Base-by-base conservation (phyloP, 2,329 filamentous ascomycete species). In the Thielaviopsis ethacetica region DNA sequence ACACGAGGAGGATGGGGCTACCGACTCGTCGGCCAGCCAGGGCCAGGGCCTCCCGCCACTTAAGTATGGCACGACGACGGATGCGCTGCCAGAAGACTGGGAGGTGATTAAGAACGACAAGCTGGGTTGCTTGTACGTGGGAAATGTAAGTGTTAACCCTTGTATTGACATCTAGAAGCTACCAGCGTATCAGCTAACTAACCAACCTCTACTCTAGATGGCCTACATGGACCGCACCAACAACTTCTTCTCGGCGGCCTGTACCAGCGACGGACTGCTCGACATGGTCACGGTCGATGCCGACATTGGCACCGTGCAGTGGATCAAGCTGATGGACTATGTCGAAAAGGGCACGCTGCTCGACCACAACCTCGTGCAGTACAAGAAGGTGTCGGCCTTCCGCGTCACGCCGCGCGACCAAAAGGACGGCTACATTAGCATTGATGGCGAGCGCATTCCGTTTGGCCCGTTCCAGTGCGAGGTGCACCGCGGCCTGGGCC, bases 391-490 rank as follows among this genome's bases (percentile, higher is more conserved):
- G 3, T 78, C 80, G n/a, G 93, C 85, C 0, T 96, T 93, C 68
- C 80, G 93, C 50, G 84, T 98, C 63, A 84, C 84, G 3, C 93
- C 93, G 0, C 82, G 81, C 57, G 73, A 85, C 62, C 78, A 84
- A 65, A 74, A 80, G 47, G 78, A 84, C 62, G 91, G 91, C 1
- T 93, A 87, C 69, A 94, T 98, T 68, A 94, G 89, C 68, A 89
- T 98, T 63, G 93, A 97, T 67, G 93, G 93, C 44, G 93, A 98
- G 72, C 79, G 80, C 58, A 77, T 95, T 2, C 86, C 89, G 0
- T 97, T 95, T 68, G 85, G 85, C 65, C 86, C 88, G 0, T 94
- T 96, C 68, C 93, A 98, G 73, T 88, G 84, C 2, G 93, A 98
- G 71, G 78, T 96, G 6, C 89, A 96, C 69, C 79, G 75, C 57